Evolutionary conservation across 805 yeast genomes (phyloP), one percentile per base, ranked within the genome.

Genomic region (Saturnispora sekii): DNA sequence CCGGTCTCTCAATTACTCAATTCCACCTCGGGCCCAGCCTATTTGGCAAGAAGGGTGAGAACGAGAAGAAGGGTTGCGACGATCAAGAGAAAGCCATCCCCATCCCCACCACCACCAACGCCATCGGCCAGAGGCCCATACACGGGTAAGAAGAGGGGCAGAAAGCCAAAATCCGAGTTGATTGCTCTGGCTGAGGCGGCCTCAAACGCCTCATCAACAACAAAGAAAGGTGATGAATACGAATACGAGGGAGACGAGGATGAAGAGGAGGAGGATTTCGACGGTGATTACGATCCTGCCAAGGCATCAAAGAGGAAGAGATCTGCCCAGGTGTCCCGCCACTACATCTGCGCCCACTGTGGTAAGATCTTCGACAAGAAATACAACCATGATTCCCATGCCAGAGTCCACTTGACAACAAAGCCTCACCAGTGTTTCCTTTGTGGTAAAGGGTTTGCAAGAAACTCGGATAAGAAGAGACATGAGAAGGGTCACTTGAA

Each of bases 371-470:
- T 50, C 15, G 48, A 48, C 16, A 39, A 50, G 7, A 50, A 50
- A 35, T 50, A 50, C 14, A 48, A 50, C 17, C 49, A 48, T 33
- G 51, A 48, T 40, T 50, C 53, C 4, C 53, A 50, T 32, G 40
- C 49, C 14, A 44, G 53, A n/a, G 35, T 46, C 29, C 53, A 50
- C 42, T 41, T 46, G 17, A 39, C 43, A 5, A 32, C 41, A 2
- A 50, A 48, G 15, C 53, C 53, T n/a, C 50, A 46, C 38, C 31
- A 41, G 12, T 50, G 53, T 32, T 28, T 32, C 36, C 33, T 41
- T 29, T 50, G 53, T 35, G 41, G 41, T 26, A 50, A 48, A 34
- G 51, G 43, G 4, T 50, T 50, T 44, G 53, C 49, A 5, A 40
- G 53, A 34, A 39, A 46, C 17, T 41, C 47, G n/a, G 53, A 50